These are phyloP conservation scores for Blastocladiella emersonii DNA, from an alignment of 371 early-diverging fungal species.

Conservation along the genomic window DNA sequence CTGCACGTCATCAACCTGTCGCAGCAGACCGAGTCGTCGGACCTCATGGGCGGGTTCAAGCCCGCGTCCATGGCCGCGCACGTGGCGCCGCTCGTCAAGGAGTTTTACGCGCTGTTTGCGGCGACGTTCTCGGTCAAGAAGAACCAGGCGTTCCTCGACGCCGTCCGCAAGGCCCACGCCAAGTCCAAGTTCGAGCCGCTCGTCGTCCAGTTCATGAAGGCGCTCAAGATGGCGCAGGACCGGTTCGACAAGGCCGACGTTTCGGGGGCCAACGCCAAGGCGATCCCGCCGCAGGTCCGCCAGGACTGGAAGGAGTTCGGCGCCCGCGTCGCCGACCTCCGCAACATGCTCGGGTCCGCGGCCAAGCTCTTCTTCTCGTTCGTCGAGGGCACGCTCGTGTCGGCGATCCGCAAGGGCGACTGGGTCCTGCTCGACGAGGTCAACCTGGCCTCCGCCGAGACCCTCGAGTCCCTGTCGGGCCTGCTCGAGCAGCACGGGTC, in stretches of 20 bases:
- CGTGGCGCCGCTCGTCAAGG: conserved; percentile 64
- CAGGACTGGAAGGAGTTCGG: conserved; percentile 2
- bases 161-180: conserved; percentile 50
- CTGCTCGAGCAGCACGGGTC: conserved; percentile 75
- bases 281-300: neutral
- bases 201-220: conserved; percentile 49
- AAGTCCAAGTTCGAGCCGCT: conserved; percentile 70
- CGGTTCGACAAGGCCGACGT: conserved; percentile 25
- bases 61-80: conserved; percentile 79
- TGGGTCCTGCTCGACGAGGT: conserved; percentile 99
- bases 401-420: conserved; percentile 81
- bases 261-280: neutral
- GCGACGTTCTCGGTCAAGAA: conserved; percentile 74
- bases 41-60: conserved; percentile 95
- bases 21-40: conserved; percentile 94
- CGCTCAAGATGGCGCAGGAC: conserved; percentile 60
- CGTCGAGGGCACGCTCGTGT: conserved; percentile 83
- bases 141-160: conserved; percentile 71
- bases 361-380: conserved; percentile 51
- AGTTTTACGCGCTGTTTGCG: conserved; percentile 70
- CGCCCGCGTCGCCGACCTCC: neutral
- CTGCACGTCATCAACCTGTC: conserved; percentile 92
- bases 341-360: neutral
- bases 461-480: conserved; percentile 79
- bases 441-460: conserved; percentile 92